These are phyloP conservation scores for rapeseed (Brassica napus) DNA, from an alignment of 345 rosid genomes.

Conservation along the genomic window Da-Ae NC_063437.1:6215501-6216000, in stretches of 20 bases:
- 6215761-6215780: neutral
- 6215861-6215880: neutral
- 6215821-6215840: neutral
- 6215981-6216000: constrained; percentile 60
- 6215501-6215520: constrained; percentile 66
- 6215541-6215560: constrained; percentile 43
- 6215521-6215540: constrained; percentile 74
- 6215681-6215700: neutral
- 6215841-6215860: neutral
- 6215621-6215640: neutral
- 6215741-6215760: neutral
- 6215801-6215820: neutral
- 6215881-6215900: neutral
- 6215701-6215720: neutral
- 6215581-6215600: neutral
- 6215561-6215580: constrained; percentile 14
- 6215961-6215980: constrained; percentile 88
- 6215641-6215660: neutral
- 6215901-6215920: neutral
- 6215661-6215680: neutral
- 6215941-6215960: constrained; percentile 35
- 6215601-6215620: constrained; percentile 14
- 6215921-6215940: constrained; percentile 26
- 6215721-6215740: neutral
- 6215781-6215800: neutral